These are phyloP conservation scores for Wilcoxina mikolae DNA, from an alignment of 495 filamentous ascomycete species.

Conservation along the genomic window DNA sequence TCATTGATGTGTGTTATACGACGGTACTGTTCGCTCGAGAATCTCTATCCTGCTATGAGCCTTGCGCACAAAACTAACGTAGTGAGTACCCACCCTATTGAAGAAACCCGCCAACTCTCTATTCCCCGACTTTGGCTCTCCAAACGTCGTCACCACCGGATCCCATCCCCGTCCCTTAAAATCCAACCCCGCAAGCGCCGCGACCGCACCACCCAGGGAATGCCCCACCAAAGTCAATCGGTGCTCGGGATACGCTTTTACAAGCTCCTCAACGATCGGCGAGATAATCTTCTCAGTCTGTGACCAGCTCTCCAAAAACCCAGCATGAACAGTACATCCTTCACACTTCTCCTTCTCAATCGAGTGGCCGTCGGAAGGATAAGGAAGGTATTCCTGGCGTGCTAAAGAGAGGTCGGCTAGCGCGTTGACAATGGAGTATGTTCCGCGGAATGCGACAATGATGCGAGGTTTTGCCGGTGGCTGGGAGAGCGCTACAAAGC, in stretches of 20 bases:
- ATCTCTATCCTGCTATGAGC: constrained; percentile 31
- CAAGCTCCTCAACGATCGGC: constrained; percentile 30
- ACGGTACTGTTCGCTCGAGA: constrained; percentile 48
- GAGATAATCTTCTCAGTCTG: constrained; percentile 19
- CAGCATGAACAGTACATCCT: constrained; percentile 83
- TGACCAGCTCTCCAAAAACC: constrained; percentile 70
- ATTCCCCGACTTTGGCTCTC: constrained; percentile 80
- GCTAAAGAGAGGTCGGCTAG: constrained; percentile 75
- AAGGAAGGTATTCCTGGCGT: constrained; percentile 82
- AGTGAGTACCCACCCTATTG: neutral
- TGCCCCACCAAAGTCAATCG: constrained; percentile 69
- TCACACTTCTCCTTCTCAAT: constrained; percentile 43
- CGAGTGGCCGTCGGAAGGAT: too few species aligned
- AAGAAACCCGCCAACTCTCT: constrained; percentile 43
- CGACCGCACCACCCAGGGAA: constrained; percentile 83
- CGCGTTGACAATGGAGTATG: constrained; percentile 81
- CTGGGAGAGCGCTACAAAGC: constrained; percentile 81
- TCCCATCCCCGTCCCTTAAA: constrained; percentile 51
- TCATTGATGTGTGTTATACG: constrained; percentile 76
- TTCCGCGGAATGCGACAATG: constrained; percentile 86
- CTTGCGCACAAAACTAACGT: neutral
- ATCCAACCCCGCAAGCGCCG: constrained; percentile 72
- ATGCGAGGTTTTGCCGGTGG: constrained; percentile 44
- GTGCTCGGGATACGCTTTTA: constrained; percentile 50
- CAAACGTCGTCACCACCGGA: constrained; percentile 74